Conservation (phyloP, 768 basidiomycete genomes). For the Mycena galopus region DNA sequence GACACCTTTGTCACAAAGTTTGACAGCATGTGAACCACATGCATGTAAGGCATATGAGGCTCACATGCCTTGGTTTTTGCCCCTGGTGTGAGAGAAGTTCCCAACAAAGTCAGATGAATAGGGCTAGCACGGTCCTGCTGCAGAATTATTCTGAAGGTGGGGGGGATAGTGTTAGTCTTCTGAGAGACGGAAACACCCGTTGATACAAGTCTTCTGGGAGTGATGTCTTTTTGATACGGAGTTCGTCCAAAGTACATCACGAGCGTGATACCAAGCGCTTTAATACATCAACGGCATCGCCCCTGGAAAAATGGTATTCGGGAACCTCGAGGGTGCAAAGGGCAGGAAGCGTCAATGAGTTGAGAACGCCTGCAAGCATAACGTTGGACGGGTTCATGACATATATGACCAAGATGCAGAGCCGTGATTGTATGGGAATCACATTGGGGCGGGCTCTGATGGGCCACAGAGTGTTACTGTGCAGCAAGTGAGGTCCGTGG, state of each 20-base stretch:
- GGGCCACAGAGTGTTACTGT: background rate
- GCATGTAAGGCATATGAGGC: no score
- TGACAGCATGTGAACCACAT: no score
- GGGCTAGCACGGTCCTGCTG: no score
- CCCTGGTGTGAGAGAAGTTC: no score
- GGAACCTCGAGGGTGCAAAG: background rate
- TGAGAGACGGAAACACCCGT: background rate
- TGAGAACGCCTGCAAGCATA: background rate
- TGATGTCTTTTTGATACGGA: background rate
- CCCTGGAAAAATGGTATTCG: no score
- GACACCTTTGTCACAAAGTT: no score
- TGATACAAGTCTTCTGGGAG: background rate
- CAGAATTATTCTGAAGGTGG: no score
- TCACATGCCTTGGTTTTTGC: no score
- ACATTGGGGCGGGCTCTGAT: no score
- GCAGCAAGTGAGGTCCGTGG: background rate
- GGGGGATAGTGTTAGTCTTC: no score
- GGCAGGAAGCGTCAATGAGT: background rate
- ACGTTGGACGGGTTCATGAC: no score
- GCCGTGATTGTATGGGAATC: background rate
- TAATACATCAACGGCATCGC: background rate
- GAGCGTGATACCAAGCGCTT: background rate
- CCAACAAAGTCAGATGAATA: no score
- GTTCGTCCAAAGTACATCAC: background rate
- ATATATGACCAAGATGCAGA: background rate